These are phyloP conservation scores for Candida dajiaensis DNA, from an alignment of 805 yeast species.

Conservation along the genomic window DNA sequence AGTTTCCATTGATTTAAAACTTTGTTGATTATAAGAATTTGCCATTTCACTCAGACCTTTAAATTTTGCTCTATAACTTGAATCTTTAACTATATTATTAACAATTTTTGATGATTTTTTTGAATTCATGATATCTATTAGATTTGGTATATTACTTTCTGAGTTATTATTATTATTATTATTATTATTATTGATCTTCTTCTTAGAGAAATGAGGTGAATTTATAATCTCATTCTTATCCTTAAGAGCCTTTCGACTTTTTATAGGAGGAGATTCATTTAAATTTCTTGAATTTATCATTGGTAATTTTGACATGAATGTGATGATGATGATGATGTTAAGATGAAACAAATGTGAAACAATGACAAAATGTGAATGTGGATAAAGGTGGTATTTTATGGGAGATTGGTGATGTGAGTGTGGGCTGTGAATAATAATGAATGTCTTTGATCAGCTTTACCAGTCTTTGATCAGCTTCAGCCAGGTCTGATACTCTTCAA, in stretches of 20 bases:
- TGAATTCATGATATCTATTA: background rate
- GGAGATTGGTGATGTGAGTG: too few relatives aligned
- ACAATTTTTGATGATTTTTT: background rate
- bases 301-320: constrained; percentile 13
- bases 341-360: background rate
- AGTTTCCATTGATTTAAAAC: constrained; percentile 5
- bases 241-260: constrained; percentile 17
- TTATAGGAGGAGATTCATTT: constrained; percentile 18
- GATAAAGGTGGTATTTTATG: background rate
- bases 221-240: constrained; percentile 15
- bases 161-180: background rate
- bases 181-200: too few relatives aligned
- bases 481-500: too few relatives aligned
- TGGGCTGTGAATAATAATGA: too few relatives aligned
- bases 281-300: constrained; percentile 3
- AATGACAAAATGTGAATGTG: background rate
- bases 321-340: too few relatives aligned
- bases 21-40: background rate
- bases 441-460: too few relatives aligned
- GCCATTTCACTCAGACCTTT: background rate
- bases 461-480: too few relatives aligned
- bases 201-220: constrained; percentile 14
- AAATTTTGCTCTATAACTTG: background rate
- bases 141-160: background rate
- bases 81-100: background rate